A percentile compares a stretch with the other conserved stretches of the same genome.
Evolutionary conservation across 257 asterid genomes (phyloP).

Genomic region (Echites panduratus): DNA sequence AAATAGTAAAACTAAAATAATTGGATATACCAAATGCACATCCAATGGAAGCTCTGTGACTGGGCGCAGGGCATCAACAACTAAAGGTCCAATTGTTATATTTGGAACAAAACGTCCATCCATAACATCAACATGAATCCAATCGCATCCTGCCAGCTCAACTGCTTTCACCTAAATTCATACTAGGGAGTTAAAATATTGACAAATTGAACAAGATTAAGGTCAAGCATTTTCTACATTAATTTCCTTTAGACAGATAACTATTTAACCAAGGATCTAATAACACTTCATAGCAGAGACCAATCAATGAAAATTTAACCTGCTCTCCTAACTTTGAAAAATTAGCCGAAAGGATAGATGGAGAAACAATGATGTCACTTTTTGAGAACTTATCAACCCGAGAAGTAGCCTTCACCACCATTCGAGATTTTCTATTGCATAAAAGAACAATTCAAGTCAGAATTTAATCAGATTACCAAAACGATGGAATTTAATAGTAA

Average conservation of each 20-base stretch:
- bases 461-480: background rate
- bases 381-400: conserved; percentile 90
- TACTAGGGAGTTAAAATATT: conserved; percentile 13
- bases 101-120: conserved; percentile 98
- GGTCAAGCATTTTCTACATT: background rate
- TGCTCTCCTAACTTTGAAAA: conserved; percentile 96
- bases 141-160: conserved; percentile 96
- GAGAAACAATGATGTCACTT: conserved; percentile 90
- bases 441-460: conserved; percentile 8
- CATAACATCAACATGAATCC: conserved; percentile 99
- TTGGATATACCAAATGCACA: conserved; percentile 80
- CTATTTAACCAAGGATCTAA: background rate
- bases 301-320: conserved; percentile 33
- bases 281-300: background rate
- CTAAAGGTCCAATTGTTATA: conserved; percentile 93
- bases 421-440: conserved; percentile 62
- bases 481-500: background rate
- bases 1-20: conserved; percentile 16
- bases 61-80: conserved; percentile 92
- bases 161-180: conserved; percentile 83
- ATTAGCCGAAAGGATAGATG: conserved; percentile 96
- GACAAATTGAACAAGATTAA: conserved; percentile 2
- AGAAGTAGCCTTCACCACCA: conserved; percentile 73
- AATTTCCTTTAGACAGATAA: background rate
- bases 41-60: conserved; percentile 96